These are phyloP conservation scores for Heliosperma pusillum DNA, from an alignment of 148 eudicot species.

Conservation along the genomic window DNA sequence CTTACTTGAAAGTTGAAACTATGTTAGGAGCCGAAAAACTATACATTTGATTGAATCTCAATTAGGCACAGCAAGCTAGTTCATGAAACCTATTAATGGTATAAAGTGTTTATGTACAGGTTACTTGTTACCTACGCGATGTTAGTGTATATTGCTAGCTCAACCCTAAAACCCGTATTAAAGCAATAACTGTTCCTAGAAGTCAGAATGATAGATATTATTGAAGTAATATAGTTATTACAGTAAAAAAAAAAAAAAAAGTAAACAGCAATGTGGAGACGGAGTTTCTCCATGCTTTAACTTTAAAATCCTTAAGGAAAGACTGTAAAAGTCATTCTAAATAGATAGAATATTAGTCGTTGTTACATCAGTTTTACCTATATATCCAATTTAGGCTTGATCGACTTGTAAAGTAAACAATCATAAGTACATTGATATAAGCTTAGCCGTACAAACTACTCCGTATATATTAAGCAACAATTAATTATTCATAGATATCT, in stretches of 20 bases:
- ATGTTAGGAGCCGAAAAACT: background rate
- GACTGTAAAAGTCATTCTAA: background rate
- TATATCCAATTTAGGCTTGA: background rate
- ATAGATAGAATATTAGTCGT: background rate
- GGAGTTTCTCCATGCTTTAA: background rate
- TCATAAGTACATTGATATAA: background rate
- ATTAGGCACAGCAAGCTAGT: background rate
- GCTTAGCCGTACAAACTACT: background rate
- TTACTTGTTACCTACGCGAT: slow-evolving; percentile 6
- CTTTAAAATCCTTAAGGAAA: background rate
- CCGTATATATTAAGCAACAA: background rate
- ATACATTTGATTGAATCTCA: background rate
- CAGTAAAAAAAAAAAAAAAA: background rate
- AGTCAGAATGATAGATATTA: background rate
- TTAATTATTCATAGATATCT: background rate
- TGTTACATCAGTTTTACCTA: background rate
- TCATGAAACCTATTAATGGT: background rate
- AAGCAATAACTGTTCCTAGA: background rate
- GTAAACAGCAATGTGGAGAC: background rate
- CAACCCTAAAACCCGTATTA: background rate
- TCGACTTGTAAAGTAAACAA: background rate
- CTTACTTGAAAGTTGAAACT: background rate
- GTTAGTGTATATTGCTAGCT: background rate
- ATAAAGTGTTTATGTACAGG: background rate
- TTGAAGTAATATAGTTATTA: background rate